These are phyloP conservation scores for Lachnellula arida DNA, from an alignment of 2,329 filamentous ascomycete genomes.

Conservation along the genomic window DNA sequence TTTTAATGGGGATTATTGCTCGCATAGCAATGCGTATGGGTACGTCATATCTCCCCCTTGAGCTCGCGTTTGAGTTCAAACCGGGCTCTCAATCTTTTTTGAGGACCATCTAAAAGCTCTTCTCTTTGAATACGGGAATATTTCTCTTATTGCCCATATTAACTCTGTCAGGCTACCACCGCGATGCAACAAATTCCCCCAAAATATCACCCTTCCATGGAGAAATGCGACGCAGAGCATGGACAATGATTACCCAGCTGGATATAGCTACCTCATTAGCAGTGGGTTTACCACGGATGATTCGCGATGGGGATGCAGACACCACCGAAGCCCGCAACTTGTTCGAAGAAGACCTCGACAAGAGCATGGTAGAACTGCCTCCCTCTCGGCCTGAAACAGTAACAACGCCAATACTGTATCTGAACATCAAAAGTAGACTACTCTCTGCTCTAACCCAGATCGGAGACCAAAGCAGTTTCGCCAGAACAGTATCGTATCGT, in stretches of 20 bases:
- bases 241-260: slow-evolving; percentile 51
- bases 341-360: slow-evolving; percentile 59
- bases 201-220: slow-evolving; percentile 46
- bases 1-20: slow-evolving; percentile 45
- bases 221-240: slow-evolving; percentile 58
- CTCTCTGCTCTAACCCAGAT: slow-evolving; percentile 48
- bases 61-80: background rate
- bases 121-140: background rate
- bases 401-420: slow-evolving; percentile 52
- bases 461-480: slow-evolving; percentile 43
- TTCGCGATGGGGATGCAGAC: slow-evolving; percentile 58
- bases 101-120: background rate
- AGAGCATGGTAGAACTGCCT: slow-evolving; percentile 50
- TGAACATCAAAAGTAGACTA: slow-evolving; percentile 44
- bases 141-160: background rate
- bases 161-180: slow-evolving; percentile 38
- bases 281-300: slow-evolving; percentile 61
- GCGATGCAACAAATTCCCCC: slow-evolving; percentile 44
- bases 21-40: slow-evolving; percentile 53
- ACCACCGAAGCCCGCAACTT: slow-evolving; percentile 57
- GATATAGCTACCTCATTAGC: slow-evolving; percentile 62
- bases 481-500: slow-evolving; percentile 44
- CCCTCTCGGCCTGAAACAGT: slow-evolving; percentile 49
- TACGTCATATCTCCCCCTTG: background rate
- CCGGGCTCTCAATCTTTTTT: background rate